Base-by-base conservation (phyloP, 768 basidiomycete species). In the Mycena haematopus region DNA sequence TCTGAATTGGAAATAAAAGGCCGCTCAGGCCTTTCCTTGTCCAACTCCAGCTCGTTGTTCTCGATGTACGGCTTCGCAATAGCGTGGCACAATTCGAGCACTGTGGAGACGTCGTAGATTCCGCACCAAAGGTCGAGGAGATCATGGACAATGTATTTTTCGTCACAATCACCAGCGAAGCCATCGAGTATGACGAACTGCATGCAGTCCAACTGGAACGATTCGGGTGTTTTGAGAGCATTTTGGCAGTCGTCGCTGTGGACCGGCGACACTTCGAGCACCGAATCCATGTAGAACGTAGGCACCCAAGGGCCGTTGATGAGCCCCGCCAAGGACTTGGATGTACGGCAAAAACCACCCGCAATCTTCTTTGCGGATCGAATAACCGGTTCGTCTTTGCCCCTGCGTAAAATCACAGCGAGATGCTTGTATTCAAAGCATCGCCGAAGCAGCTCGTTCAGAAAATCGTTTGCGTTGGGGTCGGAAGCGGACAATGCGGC, bases 321-420 rank as follows among this genome's bases (percentile, higher is more conserved):
- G 14, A 60, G 59, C 24, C 52, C 52, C 4, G 46, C 33, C 45
- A 60, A 14, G 1, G 59, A 54, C 1, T n/a, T 15, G 19, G 50
- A 27, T 3, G 52, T 54, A 17, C 59, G 59, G 2, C 8, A 4
- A 17, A 47, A 60, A 15, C 14, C 19, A 24, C 25, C 6, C 1
- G 11, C 9, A 2, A 60, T 47, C 2, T 15, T 4, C 3, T 22
- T 7, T 13, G 15, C 25, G 8, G 52, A 60, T 3, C 59, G 52
- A 22, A 60, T 29, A 11, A 60, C 45, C 35, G 52, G 45, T 14
- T 60, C 45, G 27, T 5, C 35, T 3, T 8, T 36, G n/a, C 45
- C n/a, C 45, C 54, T 60, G 52, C 52, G 52, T 35, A 60, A 10
- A 6, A 60, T 60, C 10, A 54, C 46, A 5, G 44, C 35, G 19